Evolutionary conservation across 768 basidiomycete genomes (phyloP).

Genomic region (Pholiota conissans): DNA sequence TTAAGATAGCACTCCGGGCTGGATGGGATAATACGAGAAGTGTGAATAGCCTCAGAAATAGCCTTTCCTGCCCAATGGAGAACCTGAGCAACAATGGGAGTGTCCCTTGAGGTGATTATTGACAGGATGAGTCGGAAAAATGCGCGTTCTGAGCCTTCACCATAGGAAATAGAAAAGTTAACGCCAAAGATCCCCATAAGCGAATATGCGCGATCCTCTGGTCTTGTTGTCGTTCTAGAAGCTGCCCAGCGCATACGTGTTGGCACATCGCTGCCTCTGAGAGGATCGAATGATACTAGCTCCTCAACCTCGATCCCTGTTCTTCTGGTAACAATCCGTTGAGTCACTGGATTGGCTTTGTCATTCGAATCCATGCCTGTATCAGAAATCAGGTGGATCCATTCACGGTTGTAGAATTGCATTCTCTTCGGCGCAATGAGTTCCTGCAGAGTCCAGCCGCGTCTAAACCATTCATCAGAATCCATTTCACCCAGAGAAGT

Average conservation of each 20-base stretch:
- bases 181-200: not conserved
- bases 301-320: not conserved
- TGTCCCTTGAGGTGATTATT: not conserved
- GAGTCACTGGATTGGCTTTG: not conserved
- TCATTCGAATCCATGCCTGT: not conserved
- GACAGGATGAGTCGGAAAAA: not conserved
- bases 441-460: slow-evolving; percentile 1
- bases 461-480: not conserved
- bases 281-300: not conserved
- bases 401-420: not conserved
- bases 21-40: not conserved
- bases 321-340: not conserved
- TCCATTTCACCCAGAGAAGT: not conserved
- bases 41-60: not conserved
- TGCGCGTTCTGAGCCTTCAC: not conserved
- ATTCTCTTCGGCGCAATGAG: not conserved
- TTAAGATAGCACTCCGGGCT: not conserved
- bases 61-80: not conserved
- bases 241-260: not conserved
- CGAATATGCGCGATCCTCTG: not conserved
- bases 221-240: not conserved
- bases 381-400: not conserved
- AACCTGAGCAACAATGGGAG: not conserved
- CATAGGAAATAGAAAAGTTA: not conserved
- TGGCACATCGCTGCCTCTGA: not conserved